These are phyloP conservation scores for Camellia lanceoleosa DNA, from an alignment of 148 eudicot species.

Conservation along the genomic window DNA sequence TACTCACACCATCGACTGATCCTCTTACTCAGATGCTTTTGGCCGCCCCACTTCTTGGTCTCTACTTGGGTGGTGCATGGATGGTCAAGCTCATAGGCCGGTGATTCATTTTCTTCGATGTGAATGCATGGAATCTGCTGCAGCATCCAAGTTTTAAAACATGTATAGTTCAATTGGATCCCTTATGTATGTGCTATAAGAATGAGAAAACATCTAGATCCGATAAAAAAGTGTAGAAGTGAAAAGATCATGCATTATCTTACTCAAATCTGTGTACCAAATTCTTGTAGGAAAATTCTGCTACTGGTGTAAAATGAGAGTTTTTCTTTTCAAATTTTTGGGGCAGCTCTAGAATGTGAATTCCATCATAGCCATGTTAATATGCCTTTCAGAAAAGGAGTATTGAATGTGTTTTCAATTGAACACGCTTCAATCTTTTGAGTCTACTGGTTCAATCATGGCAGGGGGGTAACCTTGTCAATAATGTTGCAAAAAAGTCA, in stretches of 20 bases:
- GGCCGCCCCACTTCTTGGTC: constrained; percentile 95
- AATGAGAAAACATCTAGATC: not conserved
- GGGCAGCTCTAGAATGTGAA: not conserved
- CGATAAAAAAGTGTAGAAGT: not conserved
- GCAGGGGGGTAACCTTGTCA: too few relatives aligned
- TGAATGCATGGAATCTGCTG: not conserved
- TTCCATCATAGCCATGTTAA: not conserved
- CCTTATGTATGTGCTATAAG: not conserved
- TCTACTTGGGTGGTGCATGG: constrained; percentile 94
- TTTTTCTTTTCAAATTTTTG: not conserved
- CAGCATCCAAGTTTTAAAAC: not conserved
- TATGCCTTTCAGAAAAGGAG: not conserved
- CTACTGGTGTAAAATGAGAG: not conserved
- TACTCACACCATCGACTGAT: constrained; percentile 96
- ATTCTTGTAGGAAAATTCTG: constrained; percentile 1
- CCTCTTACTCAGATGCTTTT: constrained; percentile 91
- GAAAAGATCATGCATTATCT: not conserved
- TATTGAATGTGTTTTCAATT: not conserved
- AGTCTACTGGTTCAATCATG: not conserved
- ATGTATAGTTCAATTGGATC: constrained; percentile 1
- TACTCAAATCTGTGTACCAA: constrained; percentile 8
- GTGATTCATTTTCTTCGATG: constrained; percentile 21
- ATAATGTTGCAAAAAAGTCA: too few relatives aligned
- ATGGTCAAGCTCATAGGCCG: constrained; percentile 70
- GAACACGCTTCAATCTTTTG: not conserved